phyloP scores from a whole-genome alignment of 371 early-diverging fungal species.

The Lichtheimia hyalospora region DNA sequence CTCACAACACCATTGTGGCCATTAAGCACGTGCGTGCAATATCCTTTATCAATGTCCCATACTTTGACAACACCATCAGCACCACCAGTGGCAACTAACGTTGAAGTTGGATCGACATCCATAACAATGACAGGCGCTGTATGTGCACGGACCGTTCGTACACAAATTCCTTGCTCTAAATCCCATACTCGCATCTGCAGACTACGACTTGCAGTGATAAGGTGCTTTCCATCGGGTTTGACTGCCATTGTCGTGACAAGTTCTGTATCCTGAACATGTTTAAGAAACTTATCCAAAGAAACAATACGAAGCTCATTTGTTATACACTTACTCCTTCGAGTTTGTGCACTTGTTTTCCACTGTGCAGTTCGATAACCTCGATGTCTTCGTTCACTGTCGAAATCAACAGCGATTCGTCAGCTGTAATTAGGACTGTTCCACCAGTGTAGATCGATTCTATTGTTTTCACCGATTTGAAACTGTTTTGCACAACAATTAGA shows the following conservation, averaged over 20 bases:
- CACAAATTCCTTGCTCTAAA: slow-evolving; percentile 60
- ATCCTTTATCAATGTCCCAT: slow-evolving; percentile 94
- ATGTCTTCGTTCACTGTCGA: slow-evolving; percentile 86
- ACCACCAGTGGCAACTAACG: slow-evolving; percentile 94
- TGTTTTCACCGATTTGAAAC: slow-evolving; percentile 73
- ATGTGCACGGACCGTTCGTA: slow-evolving; percentile 82
- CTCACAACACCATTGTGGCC: slow-evolving; percentile 92
- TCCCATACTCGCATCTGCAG: slow-evolving; percentile 81
- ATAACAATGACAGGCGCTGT: slow-evolving; percentile 92
- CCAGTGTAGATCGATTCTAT: slow-evolving; percentile 95
- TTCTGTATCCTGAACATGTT: slow-evolving; percentile 68
- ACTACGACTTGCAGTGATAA: slow-evolving; percentile 84
- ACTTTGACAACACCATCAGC: slow-evolving; percentile 94
- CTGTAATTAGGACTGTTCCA: slow-evolving; percentile 75
- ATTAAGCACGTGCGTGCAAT: slow-evolving; percentile 91
- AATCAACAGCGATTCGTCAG: slow-evolving; percentile 72
- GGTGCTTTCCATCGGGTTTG: slow-evolving; percentile 73
- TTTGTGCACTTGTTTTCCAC: slow-evolving; percentile 64
- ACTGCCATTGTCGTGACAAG: slow-evolving; percentile 86
- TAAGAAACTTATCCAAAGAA: not conserved
- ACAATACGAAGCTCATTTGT: too few relatives aligned
- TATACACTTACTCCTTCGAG: slow-evolving; percentile 65
- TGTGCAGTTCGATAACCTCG: slow-evolving; percentile 71
- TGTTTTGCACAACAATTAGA: slow-evolving; percentile 14
- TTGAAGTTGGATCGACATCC: slow-evolving; percentile 86